These are phyloP conservation scores for Mayamaea pseudoterrestris DNA, from an alignment of 108 stramenopile genomes.

Conservation along the genomic window DNA sequence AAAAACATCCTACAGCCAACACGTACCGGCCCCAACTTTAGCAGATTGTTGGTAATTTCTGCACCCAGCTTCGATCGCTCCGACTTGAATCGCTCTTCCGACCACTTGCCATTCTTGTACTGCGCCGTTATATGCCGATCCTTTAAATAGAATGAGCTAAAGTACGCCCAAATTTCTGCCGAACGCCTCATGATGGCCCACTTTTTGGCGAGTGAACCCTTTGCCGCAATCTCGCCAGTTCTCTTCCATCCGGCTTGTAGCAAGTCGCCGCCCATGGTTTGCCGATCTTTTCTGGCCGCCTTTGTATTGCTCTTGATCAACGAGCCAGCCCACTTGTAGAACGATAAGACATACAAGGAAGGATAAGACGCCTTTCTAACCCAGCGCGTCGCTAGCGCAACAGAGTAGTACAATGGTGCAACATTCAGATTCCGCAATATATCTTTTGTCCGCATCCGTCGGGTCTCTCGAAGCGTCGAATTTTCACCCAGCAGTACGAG, in stretches of 20 bases:
- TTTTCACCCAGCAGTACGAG: constrained; percentile 31
- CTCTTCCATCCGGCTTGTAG: constrained; percentile 80
- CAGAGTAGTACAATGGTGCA: constrained; percentile 75
- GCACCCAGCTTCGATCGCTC: constrained; percentile 68
- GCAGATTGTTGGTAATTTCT: constrained; percentile 80
- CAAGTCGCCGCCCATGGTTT: constrained; percentile 54
- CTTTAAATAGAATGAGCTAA: constrained; percentile 75
- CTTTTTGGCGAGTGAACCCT: constrained; percentile 47
- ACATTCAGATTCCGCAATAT: constrained; percentile 70
- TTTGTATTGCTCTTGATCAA: constrained; percentile 27
- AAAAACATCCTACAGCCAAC: too few species aligned
- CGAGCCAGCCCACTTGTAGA: constrained; percentile 30
- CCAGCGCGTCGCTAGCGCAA: constrained; percentile 62
- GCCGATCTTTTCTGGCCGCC: constrained; percentile 15
- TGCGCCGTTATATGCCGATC: constrained; percentile 62
- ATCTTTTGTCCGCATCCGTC: constrained; percentile 43
- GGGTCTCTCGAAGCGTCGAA: constrained; percentile 27
- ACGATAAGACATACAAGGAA: constrained; percentile 22
- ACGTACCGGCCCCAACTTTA: constrained; percentile 90
- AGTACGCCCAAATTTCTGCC: constrained; percentile 85
- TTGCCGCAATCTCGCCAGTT: constrained; percentile 75
- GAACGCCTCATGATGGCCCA: constrained; percentile 74
- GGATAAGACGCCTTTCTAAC: constrained; percentile 48
- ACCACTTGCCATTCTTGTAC: constrained; percentile 59
- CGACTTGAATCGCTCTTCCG: constrained; percentile 47